phyloP scores from a whole-genome alignment of 768 basidiomycete genomes.

The Amylocystis lapponica region DNA sequence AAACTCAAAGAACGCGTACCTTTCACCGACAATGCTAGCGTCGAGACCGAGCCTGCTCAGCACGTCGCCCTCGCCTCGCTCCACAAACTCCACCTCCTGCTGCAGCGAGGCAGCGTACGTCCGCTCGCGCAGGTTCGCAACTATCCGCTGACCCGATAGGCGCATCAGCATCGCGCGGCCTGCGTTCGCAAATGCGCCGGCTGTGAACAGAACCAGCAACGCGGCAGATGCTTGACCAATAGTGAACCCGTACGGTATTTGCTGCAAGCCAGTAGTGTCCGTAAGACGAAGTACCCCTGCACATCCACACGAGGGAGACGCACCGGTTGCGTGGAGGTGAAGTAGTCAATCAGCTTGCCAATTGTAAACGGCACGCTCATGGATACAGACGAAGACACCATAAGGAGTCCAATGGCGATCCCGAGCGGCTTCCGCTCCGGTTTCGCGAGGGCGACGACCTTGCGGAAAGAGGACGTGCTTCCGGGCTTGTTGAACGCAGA shows the following conservation, averaged over 20 bases:
- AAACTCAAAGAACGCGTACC: slow-evolving; percentile 36
- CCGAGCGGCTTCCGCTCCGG: slow-evolving; percentile 76
- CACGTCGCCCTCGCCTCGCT: slow-evolving; percentile 90
- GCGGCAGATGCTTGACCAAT: slow-evolving; percentile 73
- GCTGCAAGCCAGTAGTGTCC: slow-evolving; percentile 28
- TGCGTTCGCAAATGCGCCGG: slow-evolving; percentile 86
- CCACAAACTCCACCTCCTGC: slow-evolving; percentile 92
- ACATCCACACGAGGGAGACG: slow-evolving; percentile 21
- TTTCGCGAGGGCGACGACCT: slow-evolving; percentile 72
- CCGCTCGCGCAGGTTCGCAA: slow-evolving; percentile 76
- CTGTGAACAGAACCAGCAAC: slow-evolving; percentile 71
- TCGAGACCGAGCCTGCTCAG: slow-evolving; percentile 88
- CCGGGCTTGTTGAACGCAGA: slow-evolving; percentile 13
- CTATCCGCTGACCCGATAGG: slow-evolving; percentile 86
- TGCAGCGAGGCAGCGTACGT: slow-evolving; percentile 79
- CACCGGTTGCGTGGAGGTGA: slow-evolving; percentile 69
- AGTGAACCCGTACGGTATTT: slow-evolving; percentile 77
- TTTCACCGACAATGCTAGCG: slow-evolving; percentile 90
- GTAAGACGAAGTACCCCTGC: too few relatives aligned
- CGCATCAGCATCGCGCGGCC: slow-evolving; percentile 82
- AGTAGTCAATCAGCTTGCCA: slow-evolving; percentile 92
- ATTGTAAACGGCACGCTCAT: slow-evolving; percentile 93
- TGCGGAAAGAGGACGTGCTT: slow-evolving; percentile 59
- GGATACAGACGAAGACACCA: slow-evolving; percentile 86
- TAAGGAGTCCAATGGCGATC: slow-evolving; percentile 70